Conservation (phyloP, 176 grass and related monocot genomes). For the Oropetium thomaeum region DNA sequence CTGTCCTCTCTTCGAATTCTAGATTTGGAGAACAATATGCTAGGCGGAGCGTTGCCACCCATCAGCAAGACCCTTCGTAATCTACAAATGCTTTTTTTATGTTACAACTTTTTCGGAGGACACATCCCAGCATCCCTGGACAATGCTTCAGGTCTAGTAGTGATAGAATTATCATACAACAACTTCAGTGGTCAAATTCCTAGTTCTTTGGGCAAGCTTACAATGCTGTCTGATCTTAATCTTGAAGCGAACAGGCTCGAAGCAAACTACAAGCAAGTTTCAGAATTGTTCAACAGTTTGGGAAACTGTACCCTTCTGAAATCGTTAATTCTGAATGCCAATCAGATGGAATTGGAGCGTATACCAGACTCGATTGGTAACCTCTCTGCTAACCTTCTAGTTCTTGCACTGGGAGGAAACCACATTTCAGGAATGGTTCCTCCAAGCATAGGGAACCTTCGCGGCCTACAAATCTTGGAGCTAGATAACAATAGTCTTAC, state of each 20-base stretch:
- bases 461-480: neutral
- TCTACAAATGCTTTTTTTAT: neutral
- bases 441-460: conserved; percentile 14
- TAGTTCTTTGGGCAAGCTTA: conserved; percentile 9
- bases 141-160: neutral
- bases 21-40: neutral
- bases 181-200: conserved; percentile 30
- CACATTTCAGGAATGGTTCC: conserved; percentile 24
- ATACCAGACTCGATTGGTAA: conserved; percentile 14
- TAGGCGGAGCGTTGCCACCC: conserved; percentile 5
- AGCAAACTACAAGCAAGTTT: neutral
- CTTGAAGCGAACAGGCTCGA: conserved; percentile 2
- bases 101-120: conserved; percentile 5
- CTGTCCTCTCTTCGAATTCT: neutral
- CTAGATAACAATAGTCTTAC: conserved; percentile 2
- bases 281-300: conserved; percentile 23
- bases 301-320: conserved; percentile 12
- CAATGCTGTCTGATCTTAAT: neutral
- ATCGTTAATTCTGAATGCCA: neutral
- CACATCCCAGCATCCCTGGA: conserved; percentile 33
- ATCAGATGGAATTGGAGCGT: neutral
- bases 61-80: conserved; percentile 25
- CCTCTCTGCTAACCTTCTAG: neutral
- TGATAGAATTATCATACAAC: neutral
- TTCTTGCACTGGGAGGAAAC: neutral